A percentile compares a stretch with the other conserved stretches of the same genome.
These are phyloP conservation scores for Fistulifera solaris DNA, from an alignment of 108 stramenopile species.

Conservation along the genomic window DNA sequence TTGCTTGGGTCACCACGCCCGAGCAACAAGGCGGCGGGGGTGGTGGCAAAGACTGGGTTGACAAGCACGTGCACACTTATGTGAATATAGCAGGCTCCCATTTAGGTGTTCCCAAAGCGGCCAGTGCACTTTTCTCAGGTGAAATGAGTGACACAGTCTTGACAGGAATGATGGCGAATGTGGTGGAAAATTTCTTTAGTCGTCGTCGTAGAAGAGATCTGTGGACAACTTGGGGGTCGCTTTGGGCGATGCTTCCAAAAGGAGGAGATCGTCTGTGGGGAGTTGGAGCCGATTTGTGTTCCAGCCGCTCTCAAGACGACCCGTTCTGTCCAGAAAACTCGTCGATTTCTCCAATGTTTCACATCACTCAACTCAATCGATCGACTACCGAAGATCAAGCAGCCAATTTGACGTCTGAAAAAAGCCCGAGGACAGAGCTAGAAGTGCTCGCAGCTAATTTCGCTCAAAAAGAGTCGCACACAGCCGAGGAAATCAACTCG, in stretches of 20 bases:
- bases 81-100: conserved; percentile 88
- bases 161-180: conserved; percentile 39
- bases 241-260: conserved; percentile 80
- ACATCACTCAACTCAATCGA: not conserved
- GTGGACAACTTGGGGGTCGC: conserved; percentile 62
- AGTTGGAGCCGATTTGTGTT: conserved; percentile 39
- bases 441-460: conserved; percentile 6
- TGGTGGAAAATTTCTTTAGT: conserved; percentile 70
- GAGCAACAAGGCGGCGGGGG: conserved; percentile 52
- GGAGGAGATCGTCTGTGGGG: conserved; percentile 80
- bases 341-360: not conserved
- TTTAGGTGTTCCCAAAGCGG: conserved; percentile 74
- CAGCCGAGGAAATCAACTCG: conserved; percentile 18
- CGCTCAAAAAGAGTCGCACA: conserved; percentile 8
- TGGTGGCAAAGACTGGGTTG: conserved; percentile 73
- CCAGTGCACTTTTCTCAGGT: conserved; percentile 69
- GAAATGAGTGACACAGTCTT: conserved; percentile 82
- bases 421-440: not conserved
- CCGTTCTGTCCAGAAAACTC: conserved; percentile 4
- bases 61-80: conserved; percentile 62
- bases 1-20: conserved; percentile 65
- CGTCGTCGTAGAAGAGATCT: conserved; percentile 48
- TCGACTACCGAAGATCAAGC: not conserved
- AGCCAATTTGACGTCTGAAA: not conserved
- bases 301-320: not conserved